Conservation (phyloP, 2,329 filamentous ascomycete genomes). For the Fusarium algeriense region DNA sequence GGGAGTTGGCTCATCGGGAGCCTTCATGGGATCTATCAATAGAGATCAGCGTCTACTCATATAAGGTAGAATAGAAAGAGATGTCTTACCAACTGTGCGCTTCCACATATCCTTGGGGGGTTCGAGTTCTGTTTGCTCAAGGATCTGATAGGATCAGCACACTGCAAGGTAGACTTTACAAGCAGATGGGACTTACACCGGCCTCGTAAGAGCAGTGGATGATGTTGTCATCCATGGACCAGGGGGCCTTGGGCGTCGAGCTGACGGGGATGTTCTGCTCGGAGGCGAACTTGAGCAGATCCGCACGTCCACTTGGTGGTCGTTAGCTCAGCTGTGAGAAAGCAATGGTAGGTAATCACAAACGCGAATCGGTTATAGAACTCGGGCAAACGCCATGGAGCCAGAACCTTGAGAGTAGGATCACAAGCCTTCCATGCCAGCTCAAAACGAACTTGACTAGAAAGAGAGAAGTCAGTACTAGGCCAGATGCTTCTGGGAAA, state of each 20-base stretch:
- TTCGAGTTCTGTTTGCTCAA: constrained; percentile 65
- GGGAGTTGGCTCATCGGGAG: constrained; percentile 73
- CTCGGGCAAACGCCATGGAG: constrained; percentile 77
- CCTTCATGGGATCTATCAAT: constrained; percentile 65
- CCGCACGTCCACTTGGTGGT: constrained; percentile 48
- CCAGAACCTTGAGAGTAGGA: constrained; percentile 75
- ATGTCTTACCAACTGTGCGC: constrained; percentile 54
- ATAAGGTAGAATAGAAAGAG: accelerated
- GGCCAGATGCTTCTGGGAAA: neutral
- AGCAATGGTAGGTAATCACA: neutral
- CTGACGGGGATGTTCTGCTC: constrained; percentile 77
- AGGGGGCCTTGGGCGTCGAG: constrained; percentile 79
- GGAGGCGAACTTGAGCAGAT: constrained; percentile 78
- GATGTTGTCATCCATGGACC: constrained; percentile 63
- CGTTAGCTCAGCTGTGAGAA: neutral
- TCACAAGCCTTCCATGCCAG: constrained; percentile 61
- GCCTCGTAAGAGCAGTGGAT: constrained; percentile 37
- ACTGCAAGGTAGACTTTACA: accelerated
- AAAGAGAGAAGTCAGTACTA: neutral
- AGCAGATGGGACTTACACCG: neutral
- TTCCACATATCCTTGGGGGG: constrained; percentile 80
- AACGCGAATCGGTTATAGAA: constrained; percentile 76
- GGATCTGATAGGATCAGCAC: neutral
- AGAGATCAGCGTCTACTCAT: neutral
- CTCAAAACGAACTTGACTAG: constrained; percentile 55